Base-by-base conservation (phyloP, 2,329 filamentous ascomycete species). In the Aspergillus piperis region DNA sequence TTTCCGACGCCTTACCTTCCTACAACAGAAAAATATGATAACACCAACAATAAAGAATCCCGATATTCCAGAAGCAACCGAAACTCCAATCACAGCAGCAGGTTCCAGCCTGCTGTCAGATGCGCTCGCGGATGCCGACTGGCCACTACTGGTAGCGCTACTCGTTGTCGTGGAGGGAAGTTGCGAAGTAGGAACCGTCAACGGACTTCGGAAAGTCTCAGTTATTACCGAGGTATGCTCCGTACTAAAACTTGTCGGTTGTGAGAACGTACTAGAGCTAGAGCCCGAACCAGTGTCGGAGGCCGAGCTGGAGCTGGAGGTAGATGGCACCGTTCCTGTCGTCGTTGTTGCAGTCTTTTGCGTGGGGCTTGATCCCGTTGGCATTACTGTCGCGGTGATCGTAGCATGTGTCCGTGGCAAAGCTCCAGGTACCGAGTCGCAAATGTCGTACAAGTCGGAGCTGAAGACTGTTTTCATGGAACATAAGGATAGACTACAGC, bases 401-500 rank as follows among this genome's bases (percentile, higher is more conserved):
- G 73, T 70, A 13, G 71, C 63, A 63, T 76, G 75, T 5, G 75
- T 77, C 54, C 71, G 70, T 25, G 68, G 66, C 23, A 75, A 55
- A 51, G 73, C 71, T 11, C 67, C 76, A 64, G 65, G 70, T 62
- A 74, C 75, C 62, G 64, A 75, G 71, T 65, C 73, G 68, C 89
- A 92, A 77, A 91, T 86, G 21, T 75, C 77, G 57, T 83, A 76
- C 2, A 82, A 79, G 30, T 78, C 74, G 66, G 80, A 69, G 73
- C 81, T 75, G 36, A 71, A 66, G 8, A 72, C 71, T 54, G 84
- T 81, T 10, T 75, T 68, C 3, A 78, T 76, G 4, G 77, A 72
- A 72, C 90, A 92, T 13, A 75, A 76, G 2, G 84, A 84, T 8
- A 84, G 78, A 36, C 90, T 82, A 72, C 90, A 92, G 69, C 88